Conservation (phyloP, 129 eudicot species). For the Dittrichia graveolens region DNA sequence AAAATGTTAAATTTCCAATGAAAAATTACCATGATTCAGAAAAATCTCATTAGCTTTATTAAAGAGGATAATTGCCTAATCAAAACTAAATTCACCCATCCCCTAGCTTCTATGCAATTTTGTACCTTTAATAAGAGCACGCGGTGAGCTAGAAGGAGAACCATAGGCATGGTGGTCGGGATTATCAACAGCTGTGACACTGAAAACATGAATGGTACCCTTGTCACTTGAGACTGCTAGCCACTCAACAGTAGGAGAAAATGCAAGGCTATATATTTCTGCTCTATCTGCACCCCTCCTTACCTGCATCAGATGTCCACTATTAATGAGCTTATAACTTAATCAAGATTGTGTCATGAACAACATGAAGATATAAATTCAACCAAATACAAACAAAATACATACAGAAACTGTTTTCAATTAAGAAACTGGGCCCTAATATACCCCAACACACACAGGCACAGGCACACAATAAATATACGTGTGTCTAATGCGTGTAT, state of each 20-base stretch:
- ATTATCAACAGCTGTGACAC: slow-evolving; percentile 55
- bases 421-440: neutral
- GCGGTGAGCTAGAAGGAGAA: slow-evolving; percentile 59
- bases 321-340: neutral
- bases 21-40: no score
- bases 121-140: slow-evolving; percentile 85
- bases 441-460: no score
- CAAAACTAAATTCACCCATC: no score
- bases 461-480: no score
- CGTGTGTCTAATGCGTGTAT: no score
- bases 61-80: no score
- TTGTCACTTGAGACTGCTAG: slow-evolving; percentile 90
- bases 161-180: slow-evolving; percentile 41
- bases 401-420: neutral
- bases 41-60: no score
- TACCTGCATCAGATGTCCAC: slow-evolving; percentile 48
- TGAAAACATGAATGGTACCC: slow-evolving; percentile 91
- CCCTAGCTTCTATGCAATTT: neutral
- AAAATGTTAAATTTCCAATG: no score
- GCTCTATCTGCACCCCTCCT: slow-evolving; percentile 97
- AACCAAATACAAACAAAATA: neutral
- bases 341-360: neutral
- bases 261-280: slow-evolving; percentile 81
- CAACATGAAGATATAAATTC: neutral
- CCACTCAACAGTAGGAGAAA: slow-evolving; percentile 80